These are phyloP conservation scores for Selenicereus undatus DNA, from an alignment of 148 eudicot species.

Conservation along the genomic window DNA sequence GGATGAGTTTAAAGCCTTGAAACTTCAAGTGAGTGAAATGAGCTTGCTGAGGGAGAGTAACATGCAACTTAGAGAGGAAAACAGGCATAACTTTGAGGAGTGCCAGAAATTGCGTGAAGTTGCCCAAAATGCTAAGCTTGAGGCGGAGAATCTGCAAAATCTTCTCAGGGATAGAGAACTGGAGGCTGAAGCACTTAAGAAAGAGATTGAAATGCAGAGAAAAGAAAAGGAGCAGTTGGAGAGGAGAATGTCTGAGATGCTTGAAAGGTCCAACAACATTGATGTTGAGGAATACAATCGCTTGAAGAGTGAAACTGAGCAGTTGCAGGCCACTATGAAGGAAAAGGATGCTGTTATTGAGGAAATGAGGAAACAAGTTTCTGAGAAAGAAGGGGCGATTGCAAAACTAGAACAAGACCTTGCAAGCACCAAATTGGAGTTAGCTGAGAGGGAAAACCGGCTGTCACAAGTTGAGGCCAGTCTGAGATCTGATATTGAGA, in stretches of 20 bases:
- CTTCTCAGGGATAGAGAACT: slow-evolving; percentile 49
- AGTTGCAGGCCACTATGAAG: slow-evolving; percentile 48
- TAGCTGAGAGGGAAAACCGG: slow-evolving; percentile 48
- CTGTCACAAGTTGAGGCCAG: slow-evolving; percentile 53
- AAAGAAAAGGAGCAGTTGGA: slow-evolving; percentile 48
- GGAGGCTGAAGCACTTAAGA: slow-evolving; percentile 50
- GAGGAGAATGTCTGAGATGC: slow-evolving; percentile 56
- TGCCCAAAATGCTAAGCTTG: slow-evolving; percentile 43
- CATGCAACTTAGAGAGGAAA: slow-evolving; percentile 89
- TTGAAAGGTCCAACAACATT: slow-evolving; percentile 54
- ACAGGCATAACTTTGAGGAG: slow-evolving; percentile 78
- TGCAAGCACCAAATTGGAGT: slow-evolving; percentile 43
- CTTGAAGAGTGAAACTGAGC: slow-evolving; percentile 51
- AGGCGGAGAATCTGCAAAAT: slow-evolving; percentile 50
- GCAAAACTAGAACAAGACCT: slow-evolving; percentile 67
- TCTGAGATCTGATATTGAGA: slow-evolving; percentile 56
- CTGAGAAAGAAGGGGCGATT: slow-evolving; percentile 52
- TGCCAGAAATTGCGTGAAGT: slow-evolving; percentile 84
- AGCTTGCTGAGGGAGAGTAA: slow-evolving; percentile 94
- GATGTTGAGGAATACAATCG: slow-evolving; percentile 67
- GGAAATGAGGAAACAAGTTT: slow-evolving; percentile 42
- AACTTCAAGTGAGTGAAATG: slow-evolving; percentile 79
- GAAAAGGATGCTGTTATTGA: slow-evolving; percentile 66
- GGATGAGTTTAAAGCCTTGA: slow-evolving; percentile 84
- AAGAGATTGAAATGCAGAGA: slow-evolving; percentile 49